Evolutionary conservation across 768 basidiomycete genomes (phyloP).

Genomic region (Kwoniella newhampshirensis): DNA sequence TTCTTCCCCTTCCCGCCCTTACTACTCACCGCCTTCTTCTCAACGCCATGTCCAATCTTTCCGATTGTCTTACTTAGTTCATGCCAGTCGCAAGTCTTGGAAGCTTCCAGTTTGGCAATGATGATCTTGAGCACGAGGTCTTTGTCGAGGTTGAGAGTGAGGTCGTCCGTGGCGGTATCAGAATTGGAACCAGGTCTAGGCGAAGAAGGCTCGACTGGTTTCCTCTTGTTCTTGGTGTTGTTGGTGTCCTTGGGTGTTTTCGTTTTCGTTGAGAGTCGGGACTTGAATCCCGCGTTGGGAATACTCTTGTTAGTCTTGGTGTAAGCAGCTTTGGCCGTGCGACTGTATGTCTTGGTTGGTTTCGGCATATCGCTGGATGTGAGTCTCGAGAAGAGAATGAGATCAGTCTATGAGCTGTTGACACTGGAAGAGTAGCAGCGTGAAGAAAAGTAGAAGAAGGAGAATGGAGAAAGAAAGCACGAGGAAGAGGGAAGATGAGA

Average conservation of each 20-base stretch:
- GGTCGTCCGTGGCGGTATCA: neutral
- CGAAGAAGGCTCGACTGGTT: neutral
- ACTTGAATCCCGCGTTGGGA: no score
- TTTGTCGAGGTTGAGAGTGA: constrained; percentile 7
- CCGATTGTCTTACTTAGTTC: constrained; percentile 19
- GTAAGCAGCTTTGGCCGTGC: no score
- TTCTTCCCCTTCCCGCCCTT: constrained; percentile 14
- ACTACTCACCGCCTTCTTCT: constrained; percentile 7
- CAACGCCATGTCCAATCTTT: neutral
- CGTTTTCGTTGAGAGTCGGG: no score
- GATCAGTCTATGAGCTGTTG: neutral
- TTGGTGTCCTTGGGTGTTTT: constrained; percentile 1
- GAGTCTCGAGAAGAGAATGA: no score
- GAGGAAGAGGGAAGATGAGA: neutral
- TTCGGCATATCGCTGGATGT: no score
- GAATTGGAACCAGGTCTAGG: neutral
- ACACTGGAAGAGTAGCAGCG: neutral
- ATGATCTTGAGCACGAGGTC: constrained; percentile 22
- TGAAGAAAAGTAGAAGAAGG: neutral
- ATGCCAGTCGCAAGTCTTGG: constrained; percentile 35
- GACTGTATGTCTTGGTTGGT: constrained; percentile 6
- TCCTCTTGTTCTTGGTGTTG: neutral
- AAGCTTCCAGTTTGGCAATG: constrained; percentile 25
- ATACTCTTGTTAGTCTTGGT: no score
- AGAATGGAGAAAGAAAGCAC: constrained; percentile 2